Evolutionary conservation across 2,329 filamentous ascomycete species (phyloP).

Genomic region (Dothistroma pini): DNA sequence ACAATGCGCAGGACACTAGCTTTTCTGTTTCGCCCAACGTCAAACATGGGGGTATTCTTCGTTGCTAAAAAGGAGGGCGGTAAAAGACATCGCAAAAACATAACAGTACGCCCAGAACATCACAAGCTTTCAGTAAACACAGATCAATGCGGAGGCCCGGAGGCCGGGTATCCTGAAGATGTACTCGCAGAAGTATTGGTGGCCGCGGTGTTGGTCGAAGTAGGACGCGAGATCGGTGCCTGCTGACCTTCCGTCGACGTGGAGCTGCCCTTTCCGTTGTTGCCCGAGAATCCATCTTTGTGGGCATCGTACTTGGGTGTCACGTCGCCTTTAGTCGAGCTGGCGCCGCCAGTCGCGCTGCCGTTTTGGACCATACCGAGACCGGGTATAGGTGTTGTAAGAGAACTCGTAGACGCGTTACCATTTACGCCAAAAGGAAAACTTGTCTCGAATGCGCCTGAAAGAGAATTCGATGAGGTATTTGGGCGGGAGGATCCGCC

Average conservation of each 20-base stretch:
- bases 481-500: constrained; percentile 59
- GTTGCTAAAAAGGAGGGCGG: neutral
- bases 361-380: constrained; percentile 33
- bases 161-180: constrained; percentile 40
- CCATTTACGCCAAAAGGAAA: constrained; percentile 57
- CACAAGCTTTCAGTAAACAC: constrained; percentile 16
- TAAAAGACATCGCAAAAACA: constrained; percentile 9
- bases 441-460: constrained; percentile 60
- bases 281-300: constrained; percentile 17
- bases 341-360: constrained; percentile 15
- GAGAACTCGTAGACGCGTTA: constrained; percentile 38
- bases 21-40: constrained; percentile 13
- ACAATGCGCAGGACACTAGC: constrained; percentile 16
- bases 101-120: constrained; percentile 11
- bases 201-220: constrained; percentile 21
- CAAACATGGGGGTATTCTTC: constrained; percentile 6
- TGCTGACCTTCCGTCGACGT: constrained; percentile 19
- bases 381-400: constrained; percentile 38
- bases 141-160: constrained; percentile 37
- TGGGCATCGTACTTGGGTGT: constrained; percentile 35
- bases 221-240: constrained; percentile 21
- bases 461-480: constrained; percentile 59
- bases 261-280: constrained; percentile 22
- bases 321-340: constrained; percentile 31
- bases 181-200: constrained; percentile 28